These are phyloP conservation scores for Fusarium continuum DNA, from an alignment of 2,329 filamentous ascomycete genomes.

Conservation along the genomic window DNA sequence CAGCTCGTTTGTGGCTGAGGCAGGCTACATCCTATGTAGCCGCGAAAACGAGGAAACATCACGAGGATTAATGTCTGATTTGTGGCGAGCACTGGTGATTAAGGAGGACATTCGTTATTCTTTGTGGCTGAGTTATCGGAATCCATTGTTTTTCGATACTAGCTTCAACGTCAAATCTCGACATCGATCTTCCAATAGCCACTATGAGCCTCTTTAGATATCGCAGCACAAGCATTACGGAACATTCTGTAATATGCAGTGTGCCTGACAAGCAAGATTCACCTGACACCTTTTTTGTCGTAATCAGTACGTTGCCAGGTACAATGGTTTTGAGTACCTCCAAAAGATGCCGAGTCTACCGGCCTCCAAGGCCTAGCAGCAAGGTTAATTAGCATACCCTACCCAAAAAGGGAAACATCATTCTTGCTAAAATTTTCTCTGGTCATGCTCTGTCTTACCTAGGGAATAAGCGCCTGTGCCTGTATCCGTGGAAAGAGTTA, in stretches of 20 bases:
- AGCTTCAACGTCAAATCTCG: slow-evolving; percentile 17
- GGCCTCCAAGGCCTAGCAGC: slow-evolving; percentile 14
- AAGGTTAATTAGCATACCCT: slow-evolving; percentile 11
- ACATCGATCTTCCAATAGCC: slow-evolving; percentile 2
- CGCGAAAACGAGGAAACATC: slow-evolving; percentile 8
- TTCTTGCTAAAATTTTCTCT: slow-evolving; percentile 4
- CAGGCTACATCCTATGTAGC: slow-evolving; percentile 27
- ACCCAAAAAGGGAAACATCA: slow-evolving; percentile 22
- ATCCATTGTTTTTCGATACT: neutral
- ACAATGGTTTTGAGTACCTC: slow-evolving; percentile 3
- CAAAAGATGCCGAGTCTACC: slow-evolving; percentile 36
- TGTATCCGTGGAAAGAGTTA: slow-evolving; percentile 6
- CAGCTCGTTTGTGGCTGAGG: slow-evolving; percentile 19
- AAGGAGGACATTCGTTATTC: slow-evolving; percentile 9
- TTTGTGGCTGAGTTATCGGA: slow-evolving; percentile 25
- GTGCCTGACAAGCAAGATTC: slow-evolving; percentile 23
- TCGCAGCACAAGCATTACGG: neutral
- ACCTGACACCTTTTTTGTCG: slow-evolving; percentile 32
- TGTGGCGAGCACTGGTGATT: slow-evolving; percentile 21
- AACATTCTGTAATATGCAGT: slow-evolving; percentile 1
- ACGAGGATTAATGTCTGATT: slow-evolving; percentile 3
- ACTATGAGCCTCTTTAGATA: slow-evolving; percentile 17
- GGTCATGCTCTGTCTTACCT: neutral
- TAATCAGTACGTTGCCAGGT: slow-evolving; percentile 21
- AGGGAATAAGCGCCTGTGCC: slow-evolving; percentile 5